A percentile compares a stretch with the other conserved stretches of the same genome.
Conservation (phyloP, 371 early-diverging fungal genomes). For the Circinella minor region DNA sequence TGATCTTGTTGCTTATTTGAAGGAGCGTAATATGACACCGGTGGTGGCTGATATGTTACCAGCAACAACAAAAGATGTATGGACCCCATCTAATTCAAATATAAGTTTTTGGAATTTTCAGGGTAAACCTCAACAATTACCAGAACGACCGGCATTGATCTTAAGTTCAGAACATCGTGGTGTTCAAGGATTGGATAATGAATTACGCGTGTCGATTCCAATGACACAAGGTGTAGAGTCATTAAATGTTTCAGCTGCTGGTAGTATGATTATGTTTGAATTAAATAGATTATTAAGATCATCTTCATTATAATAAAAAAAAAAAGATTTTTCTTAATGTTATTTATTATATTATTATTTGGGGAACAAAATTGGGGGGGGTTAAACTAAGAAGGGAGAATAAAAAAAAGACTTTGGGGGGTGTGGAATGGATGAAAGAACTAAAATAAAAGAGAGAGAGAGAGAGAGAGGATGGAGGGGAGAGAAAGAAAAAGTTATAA, state of each 20-base stretch:
- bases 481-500: too few relatives aligned
- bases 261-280: conserved; percentile 62
- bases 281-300: conserved; percentile 45
- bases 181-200: conserved; percentile 38
- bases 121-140: conserved; percentile 27
- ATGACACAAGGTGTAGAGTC: conserved; percentile 57
- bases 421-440: not conserved
- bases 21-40: conserved; percentile 44
- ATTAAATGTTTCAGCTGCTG: conserved; percentile 59
- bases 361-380: not conserved
- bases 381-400: not conserved
- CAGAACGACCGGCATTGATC: conserved; percentile 53
- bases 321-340: not conserved
- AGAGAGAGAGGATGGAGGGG: too few relatives aligned
- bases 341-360: too few relatives aligned
- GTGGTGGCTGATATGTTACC: conserved; percentile 62
- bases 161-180: conserved; percentile 61
- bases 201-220: conserved; percentile 59
- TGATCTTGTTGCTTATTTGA: conserved; percentile 36
- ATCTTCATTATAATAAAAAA: conserved; percentile 3
- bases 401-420: not conserved
- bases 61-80: conserved; percentile 16
- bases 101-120: conserved; percentile 44
- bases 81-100: conserved; percentile 30
- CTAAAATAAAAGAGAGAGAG: not conserved